These are phyloP conservation scores for Arabis hirsuta DNA, from an alignment of 345 rosid genomes.

Conservation along the genomic window DNA sequence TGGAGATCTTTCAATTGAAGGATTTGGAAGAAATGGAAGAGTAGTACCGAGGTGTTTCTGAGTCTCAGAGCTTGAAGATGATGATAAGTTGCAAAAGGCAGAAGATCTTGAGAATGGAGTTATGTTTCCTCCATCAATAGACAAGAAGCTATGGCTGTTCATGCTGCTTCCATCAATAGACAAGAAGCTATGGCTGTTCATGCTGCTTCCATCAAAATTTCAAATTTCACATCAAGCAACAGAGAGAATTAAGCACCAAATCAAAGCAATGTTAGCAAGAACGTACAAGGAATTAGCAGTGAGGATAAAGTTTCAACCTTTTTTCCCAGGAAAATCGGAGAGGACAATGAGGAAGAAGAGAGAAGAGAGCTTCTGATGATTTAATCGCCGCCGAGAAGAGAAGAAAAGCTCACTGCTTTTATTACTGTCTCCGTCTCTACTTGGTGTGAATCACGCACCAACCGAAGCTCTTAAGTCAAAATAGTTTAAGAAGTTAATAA, in stretches of 20 bases:
- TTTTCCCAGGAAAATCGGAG: too few species aligned
- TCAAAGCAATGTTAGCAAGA: too few species aligned
- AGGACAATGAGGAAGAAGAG: too few species aligned
- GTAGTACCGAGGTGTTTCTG: constrained; percentile 52
- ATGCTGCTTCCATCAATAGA: constrained; percentile 32
- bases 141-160: constrained; percentile 31
- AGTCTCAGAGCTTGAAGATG: constrained; percentile 67
- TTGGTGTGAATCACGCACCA: constrained; percentile 4
- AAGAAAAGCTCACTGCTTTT: too few species aligned
- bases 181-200: constrained; percentile 33
- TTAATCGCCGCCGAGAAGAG: too few species aligned
- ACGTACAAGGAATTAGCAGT: too few species aligned
- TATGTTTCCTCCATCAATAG: constrained; percentile 23
- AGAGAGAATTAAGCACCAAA: neutral
- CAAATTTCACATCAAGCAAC: neutral
- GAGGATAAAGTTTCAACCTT: too few species aligned
- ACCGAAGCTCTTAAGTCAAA: too few species aligned
- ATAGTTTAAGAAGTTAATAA: neutral
- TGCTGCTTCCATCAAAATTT: constrained; percentile 22
- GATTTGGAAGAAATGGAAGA: constrained; percentile 76
- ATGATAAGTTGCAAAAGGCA: constrained; percentile 66
- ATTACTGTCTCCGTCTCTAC: neutral
- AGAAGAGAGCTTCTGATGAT: too few species aligned
- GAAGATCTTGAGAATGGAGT: constrained; percentile 61
- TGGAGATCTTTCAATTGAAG: constrained; percentile 53